These are phyloP conservation scores for Yamadazyma spencermartinsiae DNA, from an alignment of 1,139 yeast genomes.

Conservation along the genomic window DNA sequence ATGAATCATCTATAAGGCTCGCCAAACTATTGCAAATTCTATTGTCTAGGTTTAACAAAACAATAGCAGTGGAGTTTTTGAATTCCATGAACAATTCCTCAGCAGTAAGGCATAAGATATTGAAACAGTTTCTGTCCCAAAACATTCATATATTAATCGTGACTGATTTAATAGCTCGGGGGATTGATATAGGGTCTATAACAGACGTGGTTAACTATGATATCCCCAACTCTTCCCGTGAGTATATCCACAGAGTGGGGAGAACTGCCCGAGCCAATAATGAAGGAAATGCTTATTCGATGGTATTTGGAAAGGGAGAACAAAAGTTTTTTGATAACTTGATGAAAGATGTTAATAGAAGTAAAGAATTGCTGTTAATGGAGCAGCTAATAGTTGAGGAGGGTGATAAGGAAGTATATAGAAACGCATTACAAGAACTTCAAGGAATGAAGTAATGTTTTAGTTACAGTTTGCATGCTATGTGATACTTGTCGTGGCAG, in stretches of 20 bases:
- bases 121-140: constrained; percentile 57
- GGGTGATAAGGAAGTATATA: constrained; percentile 29
- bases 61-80: constrained; percentile 31
- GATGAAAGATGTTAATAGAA: constrained; percentile 43
- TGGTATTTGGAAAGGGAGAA: constrained; percentile 77
- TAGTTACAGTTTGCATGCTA: too few relatives aligned
- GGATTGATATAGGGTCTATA: constrained; percentile 77
- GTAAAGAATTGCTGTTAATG: constrained; percentile 21
- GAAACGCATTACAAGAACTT: constrained; percentile 7
- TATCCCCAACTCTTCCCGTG: constrained; percentile 83
- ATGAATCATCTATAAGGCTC: constrained; percentile 80
- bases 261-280: constrained; percentile 94
- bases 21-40: constrained; percentile 59
- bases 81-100: constrained; percentile 54
- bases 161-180: constrained; percentile 93
- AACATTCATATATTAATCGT: constrained; percentile 64
- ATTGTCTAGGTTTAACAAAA: constrained; percentile 23
- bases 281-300: constrained; percentile 68
- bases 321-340: constrained; percentile 60
- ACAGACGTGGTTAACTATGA: constrained; percentile 86
- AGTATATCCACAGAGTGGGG: constrained; percentile 93
- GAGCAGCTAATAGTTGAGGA: constrained; percentile 22
- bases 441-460: background rate
- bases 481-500: too few relatives aligned
- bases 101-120: constrained; percentile 40